phyloP scores from a whole-genome alignment of 75 land plant genomes.

The Cryptomeria japonica region DNA sequence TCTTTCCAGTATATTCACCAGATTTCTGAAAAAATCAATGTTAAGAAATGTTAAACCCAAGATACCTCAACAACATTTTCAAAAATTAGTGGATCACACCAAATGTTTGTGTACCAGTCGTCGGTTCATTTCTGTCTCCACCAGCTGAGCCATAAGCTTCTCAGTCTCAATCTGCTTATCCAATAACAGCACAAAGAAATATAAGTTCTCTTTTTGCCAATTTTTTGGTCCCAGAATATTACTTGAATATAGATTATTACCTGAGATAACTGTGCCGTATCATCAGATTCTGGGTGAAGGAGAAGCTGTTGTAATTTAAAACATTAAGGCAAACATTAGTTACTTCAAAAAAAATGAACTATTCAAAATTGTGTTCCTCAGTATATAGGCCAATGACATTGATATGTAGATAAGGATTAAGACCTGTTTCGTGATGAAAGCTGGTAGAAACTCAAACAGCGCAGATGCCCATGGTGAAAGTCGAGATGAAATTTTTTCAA shows the following conservation, averaged over 20 bases:
- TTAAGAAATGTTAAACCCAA: slow-evolving; percentile 16
- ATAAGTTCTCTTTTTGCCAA: not conserved
- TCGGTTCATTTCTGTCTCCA: slow-evolving; percentile 90
- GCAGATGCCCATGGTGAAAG: slow-evolving; percentile 99
- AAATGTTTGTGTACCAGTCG: slow-evolving; percentile 43
- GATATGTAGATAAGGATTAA: not conserved
- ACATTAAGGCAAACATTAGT: not conserved
- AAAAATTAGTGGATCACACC: not conserved
- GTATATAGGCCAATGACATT: not conserved
- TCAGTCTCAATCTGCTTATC: slow-evolving; percentile 93
- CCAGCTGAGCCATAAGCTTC: slow-evolving; percentile 93
- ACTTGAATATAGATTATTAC: slow-evolving; percentile 27
- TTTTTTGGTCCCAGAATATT: not conserved
- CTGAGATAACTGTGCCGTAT: slow-evolving; percentile 96
- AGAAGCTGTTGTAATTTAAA: slow-evolving; percentile 59
- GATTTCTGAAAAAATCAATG: slow-evolving; percentile 68
- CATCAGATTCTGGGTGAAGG: slow-evolving; percentile 93
- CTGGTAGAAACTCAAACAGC: slow-evolving; percentile 91
- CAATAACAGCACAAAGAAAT: slow-evolving; percentile 5
- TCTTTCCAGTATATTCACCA: slow-evolving; percentile 95
- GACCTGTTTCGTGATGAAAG: slow-evolving; percentile 86
- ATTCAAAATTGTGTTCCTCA: not conserved
- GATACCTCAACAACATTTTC: not conserved
- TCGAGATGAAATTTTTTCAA: slow-evolving; percentile 71
- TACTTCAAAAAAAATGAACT: not conserved